Base-by-base conservation (phyloP, 179 eudicot species). In the Silene noctiflora region DNA sequence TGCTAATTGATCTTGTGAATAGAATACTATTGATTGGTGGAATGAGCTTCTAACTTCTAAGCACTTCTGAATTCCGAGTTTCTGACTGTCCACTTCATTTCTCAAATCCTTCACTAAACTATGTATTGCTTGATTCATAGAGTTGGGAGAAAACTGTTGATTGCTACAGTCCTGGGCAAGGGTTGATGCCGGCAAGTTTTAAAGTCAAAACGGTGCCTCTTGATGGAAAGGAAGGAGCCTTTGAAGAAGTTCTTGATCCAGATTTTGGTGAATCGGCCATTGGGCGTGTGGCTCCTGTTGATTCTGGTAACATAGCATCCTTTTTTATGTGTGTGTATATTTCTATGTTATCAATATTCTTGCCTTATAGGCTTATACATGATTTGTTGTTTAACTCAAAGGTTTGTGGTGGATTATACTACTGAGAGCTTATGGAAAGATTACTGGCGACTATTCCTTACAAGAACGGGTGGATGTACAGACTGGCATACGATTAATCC, bases 391-490 rank as follows among this genome's bases (percentile, higher is more conserved):
- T 68, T 72, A 21, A 46, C 53, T 17, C 66, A 21, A 78, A 84
- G 86, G 86, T 12, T 79, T 84, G 84, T 84, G 86, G 86, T 84
- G 86, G 86, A 84, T 84, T 79, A 84, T 84, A 22, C 69, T 84
- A 72, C 64, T 84, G 16, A 81, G 86, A 70, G 82, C 86, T 53
- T 84, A 84, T 73, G 86, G 84, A 75, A 84, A 84, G 82, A 78
- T 81, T 65, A 84, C 86, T 0, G 82, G 84, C 17, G 86, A 84
- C 72, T 81, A 81, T 67, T 81, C 86, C n/a, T 72, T 84, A 58
- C 86, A 84, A 66, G 75, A 84, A 76, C 79, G 84, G 74, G 86
- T 84, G 74, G 86, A 84, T 59, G 82, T 84, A 29, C 86, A 84
- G 76, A 84, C 84, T 60, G 86, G 86, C 48, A 76, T 81, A 64